These are phyloP conservation scores for Aspergillus terreus DNA, from an alignment of 2,329 filamentous ascomycete genomes.

Conservation along the genomic window DNA sequence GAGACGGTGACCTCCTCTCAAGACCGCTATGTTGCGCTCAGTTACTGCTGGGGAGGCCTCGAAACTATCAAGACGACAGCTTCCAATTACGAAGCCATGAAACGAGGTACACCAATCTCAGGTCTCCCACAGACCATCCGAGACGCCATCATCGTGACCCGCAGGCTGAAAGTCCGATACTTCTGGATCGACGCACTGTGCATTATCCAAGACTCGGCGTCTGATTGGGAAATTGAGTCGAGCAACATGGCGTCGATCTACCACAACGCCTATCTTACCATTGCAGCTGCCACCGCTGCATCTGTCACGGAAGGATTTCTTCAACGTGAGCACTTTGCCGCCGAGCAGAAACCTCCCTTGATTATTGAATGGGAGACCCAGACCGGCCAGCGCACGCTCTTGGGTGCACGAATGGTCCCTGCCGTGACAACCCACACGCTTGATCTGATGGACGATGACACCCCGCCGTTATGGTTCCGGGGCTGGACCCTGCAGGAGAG, in stretches of 20 bases:
- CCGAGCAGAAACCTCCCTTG: neutral
- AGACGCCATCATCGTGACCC: neutral
- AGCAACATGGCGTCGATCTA: neutral
- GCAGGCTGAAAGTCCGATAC: neutral
- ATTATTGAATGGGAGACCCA: neutral
- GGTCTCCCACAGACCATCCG: neutral
- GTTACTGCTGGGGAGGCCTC: neutral
- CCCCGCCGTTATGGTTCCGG: neutral
- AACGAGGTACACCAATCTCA: neutral
- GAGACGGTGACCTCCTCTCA: neutral
- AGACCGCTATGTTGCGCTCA: neutral
- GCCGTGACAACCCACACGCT: neutral
- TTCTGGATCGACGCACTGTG: neutral
- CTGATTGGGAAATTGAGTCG: neutral
- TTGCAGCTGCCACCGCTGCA: neutral
- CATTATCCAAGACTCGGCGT: neutral
- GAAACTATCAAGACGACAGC: neutral
- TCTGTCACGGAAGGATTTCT: neutral
- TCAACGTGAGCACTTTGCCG: neutral
- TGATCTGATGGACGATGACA: neutral
- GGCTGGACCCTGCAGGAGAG: neutral
- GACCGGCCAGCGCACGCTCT: neutral
- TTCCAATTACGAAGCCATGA: neutral
- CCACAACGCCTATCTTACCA: neutral
- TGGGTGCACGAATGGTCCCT: neutral